Evolutionary conservation across 305 asterid species (phyloP), one percentile per base, ranked within the genome.

Genomic region (Fraxinus platypoda): DNA sequence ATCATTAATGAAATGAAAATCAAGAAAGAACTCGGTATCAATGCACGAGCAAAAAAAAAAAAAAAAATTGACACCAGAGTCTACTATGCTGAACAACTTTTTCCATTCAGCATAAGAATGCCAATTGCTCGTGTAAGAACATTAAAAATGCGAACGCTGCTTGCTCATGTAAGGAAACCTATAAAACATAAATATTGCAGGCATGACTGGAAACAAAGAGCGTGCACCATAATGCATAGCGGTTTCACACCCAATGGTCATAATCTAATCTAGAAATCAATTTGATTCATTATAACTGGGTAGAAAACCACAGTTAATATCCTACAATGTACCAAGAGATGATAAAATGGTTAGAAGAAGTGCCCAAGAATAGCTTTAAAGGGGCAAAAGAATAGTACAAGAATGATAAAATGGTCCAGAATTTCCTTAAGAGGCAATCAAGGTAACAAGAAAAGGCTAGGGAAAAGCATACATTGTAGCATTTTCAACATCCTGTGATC

Each of bases 401-500:
- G 46, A 77, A 80, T 80, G 73, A 80, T 71, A 33, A 31, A 70
- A n/a, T 80, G 59, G 59, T 70, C 9, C 26, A 21, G 43, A 13
- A 28, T 74, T 72, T 46, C 28, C 78, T 31, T 21, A n/a, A 74
- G 62, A 70, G 73, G 33, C 23, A 57, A 75, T 59, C 26, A 59
- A 79, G 75, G 31, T 66, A 83, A 68, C 52, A 80, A 23, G 62
- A 75, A 52, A 37, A 85, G 81, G 84, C 31, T 64, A 81, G 13
- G 28, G 75, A 79, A 79, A 64, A 78, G 80, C 88, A 31, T 81
- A 88, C 92, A 52, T 78, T 1, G 77, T 82, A 23, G 12, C 82
- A 71, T 25, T 70, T 78, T 73, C 70, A 70, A 64, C 81, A 68
- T 82, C 81, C 74, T 74, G 79, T n/a, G 88, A 82, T 83, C 80